Evolutionary conservation across 1,284 basidiomycete genomes (phyloP).

Genomic region (Cutaneotrichosporon dermatis): DNA sequence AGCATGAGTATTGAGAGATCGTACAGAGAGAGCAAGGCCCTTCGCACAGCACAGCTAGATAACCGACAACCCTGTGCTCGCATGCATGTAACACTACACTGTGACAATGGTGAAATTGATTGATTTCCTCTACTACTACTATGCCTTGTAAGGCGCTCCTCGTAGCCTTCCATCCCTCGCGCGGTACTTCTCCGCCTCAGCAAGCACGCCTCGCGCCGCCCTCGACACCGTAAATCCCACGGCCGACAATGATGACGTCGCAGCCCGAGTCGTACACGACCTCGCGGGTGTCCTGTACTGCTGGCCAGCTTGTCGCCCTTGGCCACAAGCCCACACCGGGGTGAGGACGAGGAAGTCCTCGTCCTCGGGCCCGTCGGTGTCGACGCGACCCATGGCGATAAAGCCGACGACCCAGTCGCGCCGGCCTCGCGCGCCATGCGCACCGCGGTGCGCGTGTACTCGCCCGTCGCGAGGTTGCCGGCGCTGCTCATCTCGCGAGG

Average conservation of each 20-base stretch:
- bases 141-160: conserved; percentile 49
- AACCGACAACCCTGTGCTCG: background rate
- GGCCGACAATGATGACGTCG: conserved; percentile 96
- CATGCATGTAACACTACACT: conserved; percentile 17
- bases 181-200: conserved; percentile 77
- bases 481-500: conserved; percentile 96
- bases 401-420: conserved; percentile 91
- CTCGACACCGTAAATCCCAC: conserved; percentile 79
- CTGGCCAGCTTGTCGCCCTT: conserved; percentile 85
- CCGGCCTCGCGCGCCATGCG: conserved; percentile 68
- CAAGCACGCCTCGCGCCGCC: conserved; percentile 59
- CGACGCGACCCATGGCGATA: conserved; percentile 83
- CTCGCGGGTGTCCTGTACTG: conserved; percentile 90
- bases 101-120: background rate
- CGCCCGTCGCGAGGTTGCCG: conserved; percentile 76
- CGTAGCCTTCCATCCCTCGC: conserved; percentile 88
- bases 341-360: conserved; percentile 89
- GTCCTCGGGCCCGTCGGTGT: conserved; percentile 53
- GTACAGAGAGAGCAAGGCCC: background rate
- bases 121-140: background rate
- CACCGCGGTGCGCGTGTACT: conserved; percentile 81
- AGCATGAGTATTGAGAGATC: too few relatives aligned
- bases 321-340: conserved; percentile 81
- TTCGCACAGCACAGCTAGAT: background rate
- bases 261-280: conserved; percentile 82